A percentile compares a stretch with the other conserved stretches of the same genome.
Conservation (phyloP, 2,329 filamentous ascomycete genomes). For the Colletotrichum higginsianum region DNA sequence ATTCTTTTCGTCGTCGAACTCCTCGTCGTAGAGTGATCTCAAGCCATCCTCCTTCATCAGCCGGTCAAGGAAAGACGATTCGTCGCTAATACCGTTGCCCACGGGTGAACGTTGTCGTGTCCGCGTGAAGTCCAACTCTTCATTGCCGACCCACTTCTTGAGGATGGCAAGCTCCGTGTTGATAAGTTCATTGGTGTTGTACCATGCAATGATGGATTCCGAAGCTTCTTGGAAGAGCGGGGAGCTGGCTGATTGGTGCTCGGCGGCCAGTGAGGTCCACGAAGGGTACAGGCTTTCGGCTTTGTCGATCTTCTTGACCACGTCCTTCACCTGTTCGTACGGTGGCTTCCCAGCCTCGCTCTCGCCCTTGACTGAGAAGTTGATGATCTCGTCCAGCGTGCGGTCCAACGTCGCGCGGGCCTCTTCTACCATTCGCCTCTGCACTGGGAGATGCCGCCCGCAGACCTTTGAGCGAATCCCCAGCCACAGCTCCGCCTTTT, state of each 20-base stretch:
- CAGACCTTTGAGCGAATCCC: conserved; percentile 88
- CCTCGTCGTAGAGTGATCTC: conserved; percentile 88
- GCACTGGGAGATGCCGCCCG: conserved; percentile 86
- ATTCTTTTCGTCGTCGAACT: conserved; percentile 50
- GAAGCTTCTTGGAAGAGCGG: conserved; percentile 85
- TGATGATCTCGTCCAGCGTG: conserved; percentile 88
- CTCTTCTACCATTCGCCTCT: conserved; percentile 91
- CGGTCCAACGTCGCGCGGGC: conserved; percentile 80
- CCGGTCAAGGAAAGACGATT: conserved; percentile 93
- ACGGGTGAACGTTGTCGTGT: conserved; percentile 78
- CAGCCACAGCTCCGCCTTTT: conserved; percentile 88
- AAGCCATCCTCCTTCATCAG: conserved; percentile 96
- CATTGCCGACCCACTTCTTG: conserved; percentile 97
- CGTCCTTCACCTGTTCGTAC: conserved; percentile 88
- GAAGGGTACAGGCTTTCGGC: conserved; percentile 90
- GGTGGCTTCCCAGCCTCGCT: conserved; percentile 92
- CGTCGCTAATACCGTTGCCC: conserved; percentile 84
- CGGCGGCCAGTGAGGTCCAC: conserved; percentile 78
- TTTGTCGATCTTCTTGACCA: conserved; percentile 91
- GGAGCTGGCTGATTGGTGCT: conserved; percentile 84
- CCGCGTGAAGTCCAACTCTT: conserved; percentile 91
- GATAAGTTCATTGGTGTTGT: conserved; percentile 97
- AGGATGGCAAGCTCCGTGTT: conserved; percentile 93
- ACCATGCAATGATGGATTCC: conserved; percentile 93
- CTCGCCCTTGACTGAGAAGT: conserved; percentile 94